Percentiles rank a stretch among this genome's conserved stretches.
Conservation (phyloP, 495 filamentous ascomycete genomes). For the Aspergillus leporis region DNA sequence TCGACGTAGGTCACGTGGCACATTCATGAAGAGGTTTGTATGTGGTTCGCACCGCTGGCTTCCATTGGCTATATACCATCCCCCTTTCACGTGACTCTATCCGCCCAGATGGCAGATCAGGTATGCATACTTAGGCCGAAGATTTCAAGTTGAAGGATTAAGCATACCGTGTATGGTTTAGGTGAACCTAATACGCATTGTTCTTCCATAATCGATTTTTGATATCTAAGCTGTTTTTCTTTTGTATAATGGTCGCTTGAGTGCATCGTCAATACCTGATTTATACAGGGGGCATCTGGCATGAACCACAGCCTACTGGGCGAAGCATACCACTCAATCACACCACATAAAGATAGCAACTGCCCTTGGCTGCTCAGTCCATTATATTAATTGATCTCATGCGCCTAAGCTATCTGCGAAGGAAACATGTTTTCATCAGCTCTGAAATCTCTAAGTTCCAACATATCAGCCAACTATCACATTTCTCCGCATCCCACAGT, state of each 20-base stretch:
- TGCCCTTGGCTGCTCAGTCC: constrained; percentile 1
- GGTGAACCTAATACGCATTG: not conserved
- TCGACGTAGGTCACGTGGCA: constrained; percentile 12
- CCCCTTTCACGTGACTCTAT: constrained; percentile 17
- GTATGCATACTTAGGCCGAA: constrained; percentile 2
- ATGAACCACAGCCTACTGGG: constrained; percentile 9
- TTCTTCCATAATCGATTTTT: not conserved
- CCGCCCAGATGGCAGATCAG: constrained; percentile 10
- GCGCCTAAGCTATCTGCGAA: not conserved
- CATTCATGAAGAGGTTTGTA: not conserved
- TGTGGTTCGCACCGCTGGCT: not conserved
- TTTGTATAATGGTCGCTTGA: not conserved
- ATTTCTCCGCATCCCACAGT: constrained; percentile 68
- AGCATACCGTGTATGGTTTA: not conserved
- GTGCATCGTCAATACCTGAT: not conserved
- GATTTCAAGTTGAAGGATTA: not conserved
- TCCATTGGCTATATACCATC: not conserved
- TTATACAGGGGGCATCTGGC: not conserved
- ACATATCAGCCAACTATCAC: constrained; percentile 88
- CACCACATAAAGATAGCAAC: constrained; percentile 14
- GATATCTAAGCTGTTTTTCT: not conserved
- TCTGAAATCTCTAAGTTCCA: constrained; percentile 86
- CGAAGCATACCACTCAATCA: constrained; percentile 6
- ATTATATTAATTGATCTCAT: not conserved
- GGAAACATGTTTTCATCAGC: constrained; percentile 81